A percentile compares a stretch with the other conserved stretches of the same genome.
Conservation (phyloP, 495 filamentous ascomycete species). For the Tuber magnatum region DNA sequence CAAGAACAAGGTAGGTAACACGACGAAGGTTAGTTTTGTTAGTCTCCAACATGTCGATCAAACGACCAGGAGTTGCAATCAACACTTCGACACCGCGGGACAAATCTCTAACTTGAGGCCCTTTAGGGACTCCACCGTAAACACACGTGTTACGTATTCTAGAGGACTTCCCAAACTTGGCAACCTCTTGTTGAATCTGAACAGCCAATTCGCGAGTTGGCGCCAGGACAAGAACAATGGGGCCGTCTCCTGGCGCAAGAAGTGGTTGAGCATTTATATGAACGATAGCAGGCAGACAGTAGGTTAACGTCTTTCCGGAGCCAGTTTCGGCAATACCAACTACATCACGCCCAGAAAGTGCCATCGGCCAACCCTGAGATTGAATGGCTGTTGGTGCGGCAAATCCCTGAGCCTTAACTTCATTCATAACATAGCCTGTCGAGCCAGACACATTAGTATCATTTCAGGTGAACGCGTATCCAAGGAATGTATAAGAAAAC, state of each 20-base stretch:
- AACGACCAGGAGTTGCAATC: constrained; percentile 93
- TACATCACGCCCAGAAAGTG: constrained; percentile 93
- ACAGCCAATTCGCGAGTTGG: constrained; percentile 96
- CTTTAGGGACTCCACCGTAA: constrained; percentile 96
- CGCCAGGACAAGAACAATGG: constrained; percentile 90
- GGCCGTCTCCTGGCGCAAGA: constrained; percentile 90
- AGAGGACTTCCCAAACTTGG: constrained; percentile 96
- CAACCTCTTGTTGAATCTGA: constrained; percentile 90
- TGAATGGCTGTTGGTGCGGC: constrained; percentile 87
- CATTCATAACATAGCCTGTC: constrained; percentile 80
- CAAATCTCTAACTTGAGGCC: constrained; percentile 89
- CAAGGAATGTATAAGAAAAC: constrained; percentile 3
- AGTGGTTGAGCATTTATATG: constrained; percentile 99
- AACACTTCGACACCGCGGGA: constrained; percentile 77
- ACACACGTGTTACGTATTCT: constrained; percentile 98
- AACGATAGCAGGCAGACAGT: constrained; percentile 96
- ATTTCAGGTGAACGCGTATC: background rate
- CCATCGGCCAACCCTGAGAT: constrained; percentile 99
- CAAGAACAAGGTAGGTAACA: constrained; percentile 88
- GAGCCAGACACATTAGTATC: constrained; percentile 8
- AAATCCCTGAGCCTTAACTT: constrained; percentile 97
- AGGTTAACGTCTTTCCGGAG: constrained; percentile 97
- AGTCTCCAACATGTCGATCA: constrained; percentile 97
- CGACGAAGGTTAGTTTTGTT: constrained; percentile 97
- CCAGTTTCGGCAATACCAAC: constrained; percentile 99